Percentiles rank a stretch among this genome's conserved stretches.
Conservation (phyloP, 768 basidiomycete genomes). For the Steccherinum ochraceum region DNA sequence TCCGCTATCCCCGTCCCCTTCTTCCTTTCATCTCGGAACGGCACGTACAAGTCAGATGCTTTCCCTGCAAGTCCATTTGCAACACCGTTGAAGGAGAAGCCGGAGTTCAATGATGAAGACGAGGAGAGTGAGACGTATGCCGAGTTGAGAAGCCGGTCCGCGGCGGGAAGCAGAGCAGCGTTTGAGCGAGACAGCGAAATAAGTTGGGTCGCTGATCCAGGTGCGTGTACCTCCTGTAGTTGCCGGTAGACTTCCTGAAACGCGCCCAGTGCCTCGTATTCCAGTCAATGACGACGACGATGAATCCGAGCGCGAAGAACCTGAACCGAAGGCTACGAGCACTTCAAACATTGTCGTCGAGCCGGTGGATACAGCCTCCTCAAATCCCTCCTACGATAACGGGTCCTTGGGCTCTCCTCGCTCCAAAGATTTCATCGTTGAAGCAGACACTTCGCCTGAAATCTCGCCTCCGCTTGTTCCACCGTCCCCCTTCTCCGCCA, state of each 20-base stretch:
- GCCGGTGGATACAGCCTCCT: constrained; percentile 37
- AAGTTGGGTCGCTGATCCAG: constrained; percentile 74
- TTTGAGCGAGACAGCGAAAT: constrained; percentile 40
- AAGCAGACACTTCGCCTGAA: constrained; percentile 56
- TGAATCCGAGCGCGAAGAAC: constrained; percentile 44
- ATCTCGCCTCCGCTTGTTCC: constrained; percentile 36
- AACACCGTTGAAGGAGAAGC: constrained; percentile 60
- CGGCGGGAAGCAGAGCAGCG: constrained; percentile 15
- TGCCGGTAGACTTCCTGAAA: constrained; percentile 9
- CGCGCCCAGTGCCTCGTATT: constrained; percentile 60
- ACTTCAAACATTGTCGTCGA: neutral
- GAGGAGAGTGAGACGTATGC: constrained; percentile 43
- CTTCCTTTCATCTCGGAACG: constrained; percentile 36
- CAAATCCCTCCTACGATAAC: constrained; percentile 38
- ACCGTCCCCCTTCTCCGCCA: constrained; percentile 43
- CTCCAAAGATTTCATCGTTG: constrained; percentile 58
- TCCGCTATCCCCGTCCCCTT: constrained; percentile 43
- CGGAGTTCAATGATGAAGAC: constrained; percentile 59
- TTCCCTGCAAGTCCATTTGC: constrained; percentile 70
- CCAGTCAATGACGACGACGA: constrained; percentile 55
- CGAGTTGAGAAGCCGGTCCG: constrained; percentile 18
- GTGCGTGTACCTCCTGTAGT: constrained; percentile 33
- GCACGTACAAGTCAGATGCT: constrained; percentile 49
- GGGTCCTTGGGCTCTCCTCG: constrained; percentile 34
- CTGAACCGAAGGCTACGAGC: constrained; percentile 20